phyloP scores from a whole-genome alignment of 2,329 filamentous ascomycete genomes.

The Dactylellina drechsleri region DNA sequence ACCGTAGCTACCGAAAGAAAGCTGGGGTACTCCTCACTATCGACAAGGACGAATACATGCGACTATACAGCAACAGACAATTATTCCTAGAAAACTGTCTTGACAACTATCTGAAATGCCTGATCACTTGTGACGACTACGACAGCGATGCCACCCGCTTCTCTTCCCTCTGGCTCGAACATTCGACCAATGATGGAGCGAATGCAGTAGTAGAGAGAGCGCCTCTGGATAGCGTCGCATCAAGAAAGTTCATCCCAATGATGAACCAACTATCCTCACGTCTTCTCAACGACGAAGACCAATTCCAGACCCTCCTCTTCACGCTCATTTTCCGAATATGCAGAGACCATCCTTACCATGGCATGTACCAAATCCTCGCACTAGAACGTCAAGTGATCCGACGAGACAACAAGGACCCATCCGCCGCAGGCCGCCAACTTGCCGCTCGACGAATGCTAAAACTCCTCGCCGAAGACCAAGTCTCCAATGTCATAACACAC shows the following conservation, averaged over 20 bases:
- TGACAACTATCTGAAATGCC: slow-evolving; percentile 88
- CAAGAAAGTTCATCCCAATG: slow-evolving; percentile 87
- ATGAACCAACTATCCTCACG: slow-evolving; percentile 98
- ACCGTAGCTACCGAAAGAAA: slow-evolving; percentile 73
- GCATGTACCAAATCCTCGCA: slow-evolving; percentile 96
- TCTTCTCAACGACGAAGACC: slow-evolving; percentile 73
- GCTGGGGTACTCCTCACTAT: slow-evolving; percentile 90
- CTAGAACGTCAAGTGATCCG: slow-evolving; percentile 68
- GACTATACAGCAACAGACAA: slow-evolving; percentile 78
- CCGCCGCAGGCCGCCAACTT: slow-evolving; percentile 76
- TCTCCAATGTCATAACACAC: slow-evolving; percentile 29
- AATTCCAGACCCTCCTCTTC: slow-evolving; percentile 81
- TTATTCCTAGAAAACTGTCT: slow-evolving; percentile 88
- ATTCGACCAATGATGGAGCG: slow-evolving; percentile 77
- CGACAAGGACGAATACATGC: slow-evolving; percentile 84
- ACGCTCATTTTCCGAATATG: slow-evolving; percentile 84
- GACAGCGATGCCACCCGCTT: slow-evolving; percentile 92
- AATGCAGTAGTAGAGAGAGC: slow-evolving; percentile 79
- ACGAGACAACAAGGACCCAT: slow-evolving; percentile 72
- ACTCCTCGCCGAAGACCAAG: slow-evolving; percentile 34
- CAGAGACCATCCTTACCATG: slow-evolving; percentile 91
- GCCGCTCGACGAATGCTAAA: slow-evolving; percentile 69
- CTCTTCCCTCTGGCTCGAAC: slow-evolving; percentile 91
- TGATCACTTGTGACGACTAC: slow-evolving; percentile 85
- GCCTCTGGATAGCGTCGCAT: slow-evolving; percentile 77